A percentile compares a stretch with the other conserved stretches of the same genome.
These are phyloP conservation scores for Cyberlindnera petersonii DNA, from an alignment of 805 yeast genomes.

Conservation along the genomic window DNA sequence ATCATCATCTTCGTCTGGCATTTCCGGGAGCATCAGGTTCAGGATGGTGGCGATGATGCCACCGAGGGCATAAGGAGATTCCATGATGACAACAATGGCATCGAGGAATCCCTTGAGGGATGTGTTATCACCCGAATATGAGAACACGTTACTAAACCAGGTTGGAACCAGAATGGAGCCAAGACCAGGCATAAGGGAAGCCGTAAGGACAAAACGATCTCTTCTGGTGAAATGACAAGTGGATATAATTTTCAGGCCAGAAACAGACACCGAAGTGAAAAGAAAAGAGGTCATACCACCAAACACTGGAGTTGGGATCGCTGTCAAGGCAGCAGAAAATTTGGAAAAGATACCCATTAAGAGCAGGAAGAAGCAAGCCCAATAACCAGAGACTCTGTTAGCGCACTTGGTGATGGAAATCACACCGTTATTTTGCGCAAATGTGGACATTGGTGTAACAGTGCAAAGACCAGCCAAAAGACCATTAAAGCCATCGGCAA, in stretches of 20 bases:
- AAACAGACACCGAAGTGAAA: conserved; percentile 71
- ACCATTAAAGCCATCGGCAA: conserved; percentile 85
- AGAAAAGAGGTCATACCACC: conserved; percentile 88
- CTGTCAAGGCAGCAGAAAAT: conserved; percentile 82
- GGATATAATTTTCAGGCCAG: conserved; percentile 66
- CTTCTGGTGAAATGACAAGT: conserved; percentile 54
- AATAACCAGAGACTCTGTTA: conserved; percentile 72
- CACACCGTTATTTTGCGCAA: conserved; percentile 95
- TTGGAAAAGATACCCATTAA: conserved; percentile 87
- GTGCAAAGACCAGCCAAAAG: conserved; percentile 75
- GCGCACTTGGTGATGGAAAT: conserved; percentile 91
- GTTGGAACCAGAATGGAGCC: conserved; percentile 61
- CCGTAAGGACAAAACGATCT: conserved; percentile 68
- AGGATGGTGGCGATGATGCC: conserved; percentile 61
- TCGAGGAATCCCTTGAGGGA: conserved; percentile 58
- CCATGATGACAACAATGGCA: conserved; percentile 67
- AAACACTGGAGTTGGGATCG: conserved; percentile 74
- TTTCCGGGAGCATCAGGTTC: conserved; percentile 58
- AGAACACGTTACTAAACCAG: conserved; percentile 64
- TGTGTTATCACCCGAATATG: conserved; percentile 58
- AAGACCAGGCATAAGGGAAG: conserved; percentile 59
- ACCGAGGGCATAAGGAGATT: conserved; percentile 68
- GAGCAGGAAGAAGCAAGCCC: conserved; percentile 73
- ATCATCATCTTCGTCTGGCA: conserved; percentile 36
- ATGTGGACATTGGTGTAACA: conserved; percentile 82